Evolutionary conservation across 192 early-diverging fungal genomes (phyloP).

Genomic region (Coemansia sp.): DNA sequence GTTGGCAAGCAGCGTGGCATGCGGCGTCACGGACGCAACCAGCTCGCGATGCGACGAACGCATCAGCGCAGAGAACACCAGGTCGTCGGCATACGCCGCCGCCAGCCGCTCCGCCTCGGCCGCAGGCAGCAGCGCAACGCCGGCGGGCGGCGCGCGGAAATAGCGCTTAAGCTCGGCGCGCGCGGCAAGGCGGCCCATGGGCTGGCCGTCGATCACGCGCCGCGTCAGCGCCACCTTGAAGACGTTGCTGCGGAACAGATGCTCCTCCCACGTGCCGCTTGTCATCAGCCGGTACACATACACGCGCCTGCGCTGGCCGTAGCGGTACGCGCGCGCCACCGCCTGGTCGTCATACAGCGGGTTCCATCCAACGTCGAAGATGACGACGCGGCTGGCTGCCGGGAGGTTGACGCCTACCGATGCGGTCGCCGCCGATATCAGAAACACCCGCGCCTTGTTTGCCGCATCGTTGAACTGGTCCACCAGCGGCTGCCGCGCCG

Average conservation of each 20-base stretch:
- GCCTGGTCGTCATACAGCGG: constrained; percentile 78
- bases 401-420: constrained; percentile 70
- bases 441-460: constrained; percentile 49
- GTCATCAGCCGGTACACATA: constrained; percentile 70
- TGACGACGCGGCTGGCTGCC: constrained; percentile 70
- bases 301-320: constrained; percentile 70
- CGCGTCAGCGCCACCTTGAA: constrained; percentile 73
- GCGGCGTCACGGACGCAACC: constrained; percentile 24
- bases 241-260: constrained; percentile 67
- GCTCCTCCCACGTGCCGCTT: constrained; percentile 62
- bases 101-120: constrained; percentile 5
- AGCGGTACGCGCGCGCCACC: constrained; percentile 70
- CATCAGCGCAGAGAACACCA: constrained; percentile 25
- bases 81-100: constrained; percentile 24
- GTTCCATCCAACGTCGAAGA: constrained; percentile 81
- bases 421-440: constrained; percentile 63
- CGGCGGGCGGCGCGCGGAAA: constrained; percentile 44
- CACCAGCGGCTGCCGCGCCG: constrained; percentile 60
- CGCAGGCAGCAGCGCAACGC: not conserved
- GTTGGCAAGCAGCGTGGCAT: constrained; percentile 43
- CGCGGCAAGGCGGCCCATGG: constrained; percentile 49
- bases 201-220: constrained; percentile 67
- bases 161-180: constrained; percentile 60
- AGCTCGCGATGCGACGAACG: not conserved
- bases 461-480: constrained; percentile 62